Percentiles rank a stretch among this genome's conserved stretches.
These are phyloP conservation scores for Domatiomyces globalis DNA, from an alignment of 2,329 filamentous ascomycete genomes.

Conservation along the genomic window DNA sequence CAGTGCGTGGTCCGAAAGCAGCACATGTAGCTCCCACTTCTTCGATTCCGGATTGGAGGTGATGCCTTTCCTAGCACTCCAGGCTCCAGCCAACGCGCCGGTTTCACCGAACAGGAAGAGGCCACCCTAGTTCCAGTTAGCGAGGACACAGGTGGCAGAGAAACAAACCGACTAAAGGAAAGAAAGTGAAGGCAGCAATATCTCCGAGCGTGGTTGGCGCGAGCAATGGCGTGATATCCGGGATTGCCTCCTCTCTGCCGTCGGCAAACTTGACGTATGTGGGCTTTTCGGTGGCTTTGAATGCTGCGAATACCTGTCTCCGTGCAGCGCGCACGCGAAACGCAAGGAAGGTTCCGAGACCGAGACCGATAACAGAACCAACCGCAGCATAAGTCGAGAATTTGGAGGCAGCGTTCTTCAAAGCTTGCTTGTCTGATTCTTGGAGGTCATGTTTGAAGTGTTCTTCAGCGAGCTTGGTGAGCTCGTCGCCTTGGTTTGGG, in stretches of 20 bases:
- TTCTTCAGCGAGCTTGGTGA: constrained; percentile 41
- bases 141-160: constrained; percentile 42
- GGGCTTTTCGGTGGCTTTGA: constrained; percentile 48
- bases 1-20: not conserved
- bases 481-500: constrained; percentile 35
- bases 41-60: constrained; percentile 39
- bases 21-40: constrained; percentile 5
- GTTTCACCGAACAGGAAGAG: constrained; percentile 35
- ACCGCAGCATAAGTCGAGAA: constrained; percentile 42
- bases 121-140: constrained; percentile 47
- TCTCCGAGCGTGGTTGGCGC: constrained; percentile 46
- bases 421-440: constrained; percentile 44
- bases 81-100: constrained; percentile 44
- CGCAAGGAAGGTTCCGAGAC: constrained; percentile 44
- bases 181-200: constrained; percentile 48
- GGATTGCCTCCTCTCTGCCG: constrained; percentile 46
- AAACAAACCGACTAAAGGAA: constrained; percentile 42
- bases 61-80: constrained; percentile 40
- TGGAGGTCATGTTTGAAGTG: constrained; percentile 45
- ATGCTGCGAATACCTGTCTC: constrained; percentile 45
- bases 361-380: constrained; percentile 47
- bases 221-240: constrained; percentile 45
- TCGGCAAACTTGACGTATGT: constrained; percentile 47
- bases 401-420: constrained; percentile 42
- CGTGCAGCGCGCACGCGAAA: constrained; percentile 43